Percentiles rank a stretch among this genome's conserved stretches.
Evolutionary conservation across 805 yeast genomes (phyloP).

Genomic region (Dipodascus albidus): DNA sequence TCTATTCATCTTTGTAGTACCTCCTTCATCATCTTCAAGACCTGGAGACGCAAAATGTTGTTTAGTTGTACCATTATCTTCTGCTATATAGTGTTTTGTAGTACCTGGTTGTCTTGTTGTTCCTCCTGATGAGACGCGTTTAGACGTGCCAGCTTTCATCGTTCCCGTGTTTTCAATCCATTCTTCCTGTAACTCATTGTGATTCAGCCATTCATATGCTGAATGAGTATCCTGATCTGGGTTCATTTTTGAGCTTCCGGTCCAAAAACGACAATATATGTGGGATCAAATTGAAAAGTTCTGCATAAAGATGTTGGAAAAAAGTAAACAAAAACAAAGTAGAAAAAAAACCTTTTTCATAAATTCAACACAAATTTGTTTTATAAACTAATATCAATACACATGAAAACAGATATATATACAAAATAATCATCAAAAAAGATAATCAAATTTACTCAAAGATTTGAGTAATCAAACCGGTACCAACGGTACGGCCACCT

Average conservation of each 20-base stretch:
- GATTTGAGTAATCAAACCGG: slow-evolving; percentile 93
- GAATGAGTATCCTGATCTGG: background rate
- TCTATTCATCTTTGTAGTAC: background rate
- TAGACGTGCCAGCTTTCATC: background rate
- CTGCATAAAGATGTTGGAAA: no score
- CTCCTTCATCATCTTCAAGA: background rate
- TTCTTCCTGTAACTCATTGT: background rate
- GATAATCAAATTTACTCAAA: slow-evolving; percentile 36
- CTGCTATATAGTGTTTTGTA: background rate
- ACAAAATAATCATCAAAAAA: background rate
- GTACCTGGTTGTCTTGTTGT: background rate
- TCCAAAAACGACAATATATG: no score
- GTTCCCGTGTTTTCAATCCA: background rate
- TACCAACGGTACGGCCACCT: slow-evolving; percentile 98
- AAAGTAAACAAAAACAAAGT: background rate
- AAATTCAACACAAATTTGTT: background rate
- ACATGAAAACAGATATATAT: background rate
- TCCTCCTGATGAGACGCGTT: background rate
- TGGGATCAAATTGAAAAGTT: background rate
- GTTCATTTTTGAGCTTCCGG: no score
- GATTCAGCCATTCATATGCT: background rate
- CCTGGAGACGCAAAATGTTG: background rate
- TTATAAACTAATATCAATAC: background rate
- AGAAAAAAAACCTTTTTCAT: background rate
- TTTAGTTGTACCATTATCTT: background rate